Percentiles rank a stretch among this genome's conserved stretches.
These are phyloP conservation scores for Lyophyllum shimeji DNA, from an alignment of 768 basidiomycete genomes.

Conservation along the genomic window DNA sequence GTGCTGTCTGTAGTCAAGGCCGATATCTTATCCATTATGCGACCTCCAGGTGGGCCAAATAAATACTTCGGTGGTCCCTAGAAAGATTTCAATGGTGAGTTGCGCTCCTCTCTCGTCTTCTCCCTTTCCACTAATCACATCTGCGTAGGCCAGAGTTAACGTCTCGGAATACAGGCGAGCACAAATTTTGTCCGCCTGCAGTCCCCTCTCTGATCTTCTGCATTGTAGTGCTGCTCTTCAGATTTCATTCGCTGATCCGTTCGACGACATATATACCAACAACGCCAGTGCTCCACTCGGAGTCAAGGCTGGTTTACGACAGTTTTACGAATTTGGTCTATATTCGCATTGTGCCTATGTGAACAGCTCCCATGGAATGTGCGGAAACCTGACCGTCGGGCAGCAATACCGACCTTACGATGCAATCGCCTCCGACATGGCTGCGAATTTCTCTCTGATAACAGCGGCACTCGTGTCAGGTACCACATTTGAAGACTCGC, in stretches of 20 bases:
- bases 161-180: constrained; percentile 70
- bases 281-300: constrained; percentile 65
- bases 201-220: constrained; percentile 3
- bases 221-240: constrained; percentile 48
- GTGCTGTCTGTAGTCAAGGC: constrained; percentile 6
- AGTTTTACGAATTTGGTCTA: constrained; percentile 76
- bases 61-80: constrained; percentile 71
- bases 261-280: constrained; percentile 62
- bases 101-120: constrained; percentile 1
- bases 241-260: constrained; percentile 53
- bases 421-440: constrained; percentile 67
- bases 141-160: constrained; percentile 61
- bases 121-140: constrained; percentile 1
- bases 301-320: constrained; percentile 57
- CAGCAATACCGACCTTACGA: constrained; percentile 64
- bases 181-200: constrained; percentile 1
- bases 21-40: constrained; percentile 23
- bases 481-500: constrained; percentile 58
- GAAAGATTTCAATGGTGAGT: constrained; percentile 70
- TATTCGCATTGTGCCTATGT: constrained; percentile 80
- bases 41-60: constrained; percentile 74
- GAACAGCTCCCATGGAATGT: constrained; percentile 56
- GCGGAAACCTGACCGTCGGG: constrained; percentile 61
- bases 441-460: constrained; percentile 55
- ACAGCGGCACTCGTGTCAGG: constrained; percentile 51